Base-by-base conservation (phyloP, 148 eudicot species). In the Diospyros lotus region DNA sequence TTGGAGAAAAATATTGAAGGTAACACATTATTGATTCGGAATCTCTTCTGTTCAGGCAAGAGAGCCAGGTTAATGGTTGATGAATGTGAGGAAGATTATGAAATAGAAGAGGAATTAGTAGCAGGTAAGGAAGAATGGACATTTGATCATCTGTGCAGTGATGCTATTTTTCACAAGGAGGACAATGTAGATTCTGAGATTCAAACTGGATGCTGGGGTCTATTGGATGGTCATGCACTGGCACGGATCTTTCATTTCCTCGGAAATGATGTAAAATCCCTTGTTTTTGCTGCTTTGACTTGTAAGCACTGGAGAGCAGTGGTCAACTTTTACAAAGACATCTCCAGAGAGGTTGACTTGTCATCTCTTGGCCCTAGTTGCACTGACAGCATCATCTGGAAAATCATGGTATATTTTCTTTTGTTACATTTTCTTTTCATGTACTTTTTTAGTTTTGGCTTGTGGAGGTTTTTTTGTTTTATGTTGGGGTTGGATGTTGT, bases 271-370 rank as follows among this genome's bases (percentile, higher is more conserved):
- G 45, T 90, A n/a, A 90, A 86, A 75, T 89, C 98, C 44, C 83
- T 94, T 44, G 82, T 84, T 64, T 76, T 84, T 84, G 90, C 91
- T 77, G 77, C 82, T 76, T 85, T 82, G 75, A 92, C 97, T 80
- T 94, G 98, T 80, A 90, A 88, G 81, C 93, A 89, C 58, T 94
- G 98, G 98, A 86, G 93, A 86, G 80, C 87, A 72, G 89, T 87
- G 63, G 87, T 79, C 71, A 86, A 79, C 15, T 83, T 84, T 73
- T 92, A 92, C 88, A 90, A 85, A 81, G 82, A 77, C 77, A 65
- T 90, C 75, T 86, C 83, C 79, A 77, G 79, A 70, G 87, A 83
- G 75, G 88, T 89, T 69, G 93, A 94, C 81, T 81, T 92, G 77
- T 86, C 90, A 46, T 80, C 87, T 69, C 63, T 90, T 75, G 90